Base-by-base conservation (phyloP, 225 moss, liverwort and hornwort species). In the Bryoerythrophyllum caledonicum region DNA sequence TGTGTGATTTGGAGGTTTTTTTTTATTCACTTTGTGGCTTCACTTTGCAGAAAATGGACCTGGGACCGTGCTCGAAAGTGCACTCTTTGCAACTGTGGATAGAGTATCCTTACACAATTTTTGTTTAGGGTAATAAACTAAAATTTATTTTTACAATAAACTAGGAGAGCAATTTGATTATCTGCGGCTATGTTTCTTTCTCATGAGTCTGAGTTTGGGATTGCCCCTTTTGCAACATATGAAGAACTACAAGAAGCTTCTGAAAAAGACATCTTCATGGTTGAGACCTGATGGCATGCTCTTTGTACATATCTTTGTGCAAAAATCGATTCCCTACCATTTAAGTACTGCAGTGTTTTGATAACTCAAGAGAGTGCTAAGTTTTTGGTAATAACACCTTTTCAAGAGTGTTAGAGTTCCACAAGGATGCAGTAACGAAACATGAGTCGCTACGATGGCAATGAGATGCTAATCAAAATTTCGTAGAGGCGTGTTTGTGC, bases 241-340 rank as follows among this genome's bases (percentile, higher is more conserved):
- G 97, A 99, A 99, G 82, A 99, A 99, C 74, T 99, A 99, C 56
- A 81, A 88, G 81, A 93, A 93, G 82, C 89, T 99, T 37, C 56
- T 99, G 79, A 86, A 82, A 63, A 93, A 89, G 43, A 71, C 90
- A 49, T 81, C 95, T 7, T 89, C 89, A 21, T 99, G 97, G 97
- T 81, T 99, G 90, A 91, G 93, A 59, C 74, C 90, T 16, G 90
- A 90, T 3, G 90, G 90, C 13, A 86, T 95, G 67, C 78, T 99
- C 15, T 99, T 99, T 70, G 56, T 99, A 30, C 97, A 95, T 64
- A 86, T 88, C 10, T 99, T 99, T 80, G 44, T 78, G 66, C 93
- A 99, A 80, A 90, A 86, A 69, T 76, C 86, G 12, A 78, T 78
- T 28, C 90, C 95, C 11, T 99, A 99, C 73, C 91, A 99, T 76